A percentile compares a stretch with the other conserved stretches of the same genome.
phyloP scores from a whole-genome alignment of 768 basidiomycete species.

The Porpolomopsis calyptriformis region DNA sequence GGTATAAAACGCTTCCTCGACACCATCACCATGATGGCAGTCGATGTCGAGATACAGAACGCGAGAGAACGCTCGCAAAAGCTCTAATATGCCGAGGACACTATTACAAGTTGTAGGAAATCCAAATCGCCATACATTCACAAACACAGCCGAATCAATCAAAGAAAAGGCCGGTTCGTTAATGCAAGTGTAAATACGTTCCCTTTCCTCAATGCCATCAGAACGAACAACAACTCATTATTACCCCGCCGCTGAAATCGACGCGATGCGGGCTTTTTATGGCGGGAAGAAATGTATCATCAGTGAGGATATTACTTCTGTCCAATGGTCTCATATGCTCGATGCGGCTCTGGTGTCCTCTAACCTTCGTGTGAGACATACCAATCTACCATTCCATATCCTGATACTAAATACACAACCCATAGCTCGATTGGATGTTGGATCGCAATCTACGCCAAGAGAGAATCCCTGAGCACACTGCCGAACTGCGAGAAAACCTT shows the following conservation, averaged over 20 bases:
- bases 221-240: constrained; percentile 1
- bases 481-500: constrained; percentile 9
- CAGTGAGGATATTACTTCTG: background rate
- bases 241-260: constrained; percentile 3
- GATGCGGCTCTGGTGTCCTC: constrained; percentile 3
- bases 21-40: constrained; percentile 97
- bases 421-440: constrained; percentile 8
- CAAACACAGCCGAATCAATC: no score
- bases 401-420: constrained; percentile 2
- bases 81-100: constrained; percentile 90
- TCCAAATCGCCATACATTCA: no score
- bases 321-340: constrained; percentile 7
- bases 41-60: constrained; percentile 99
- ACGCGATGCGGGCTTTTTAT: constrained; percentile 2
- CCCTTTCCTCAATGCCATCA: no score
- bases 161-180: no score
- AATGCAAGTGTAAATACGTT: no score
- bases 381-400: constrained; percentile 2
- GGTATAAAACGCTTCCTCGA: constrained; percentile 98
- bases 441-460: constrained; percentile 6
- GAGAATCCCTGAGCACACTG: constrained; percentile 4
- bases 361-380: constrained; percentile 4
- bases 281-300: constrained; percentile 7
- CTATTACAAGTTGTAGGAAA: no score
- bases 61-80: constrained; percentile 88